phyloP scores from a whole-genome alignment of 805 yeast genomes.

The Starmerella potacharoeniae region DNA sequence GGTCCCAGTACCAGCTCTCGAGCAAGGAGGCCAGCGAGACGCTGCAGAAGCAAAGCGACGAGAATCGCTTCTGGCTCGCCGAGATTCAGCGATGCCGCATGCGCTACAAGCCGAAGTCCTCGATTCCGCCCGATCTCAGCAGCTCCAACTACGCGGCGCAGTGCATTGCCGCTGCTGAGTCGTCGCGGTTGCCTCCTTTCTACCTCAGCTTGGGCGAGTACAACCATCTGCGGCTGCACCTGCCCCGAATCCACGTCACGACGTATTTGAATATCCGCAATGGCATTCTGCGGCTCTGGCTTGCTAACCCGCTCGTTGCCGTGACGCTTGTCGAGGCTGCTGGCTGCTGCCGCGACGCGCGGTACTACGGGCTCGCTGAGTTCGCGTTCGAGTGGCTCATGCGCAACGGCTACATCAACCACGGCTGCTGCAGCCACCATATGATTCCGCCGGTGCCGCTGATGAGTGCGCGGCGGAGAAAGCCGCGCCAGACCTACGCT shows the following conservation, averaged over 20 bases:
- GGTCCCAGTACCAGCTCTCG: background rate
- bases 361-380: slow-evolving; percentile 33
- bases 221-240: slow-evolving; percentile 26
- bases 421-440: slow-evolving; percentile 28
- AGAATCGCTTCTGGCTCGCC: background rate
- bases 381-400: slow-evolving; percentile 35
- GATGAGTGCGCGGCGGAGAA: slow-evolving; percentile 18
- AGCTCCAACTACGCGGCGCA: slow-evolving; percentile 30
- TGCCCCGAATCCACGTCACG: slow-evolving; percentile 32
- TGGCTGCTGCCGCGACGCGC: slow-evolving; percentile 33
- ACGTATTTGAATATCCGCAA: slow-evolving; percentile 35
- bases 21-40: background rate
- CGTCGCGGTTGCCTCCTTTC: slow-evolving; percentile 33
- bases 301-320: slow-evolving; percentile 33
- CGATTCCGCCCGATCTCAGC: slow-evolving; percentile 32
- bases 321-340: slow-evolving; percentile 35
- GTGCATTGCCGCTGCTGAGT: slow-evolving; percentile 33
- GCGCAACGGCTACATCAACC: slow-evolving; percentile 35
- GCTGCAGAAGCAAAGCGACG: background rate
- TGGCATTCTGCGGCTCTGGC: slow-evolving; percentile 34
- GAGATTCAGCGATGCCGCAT: slow-evolving; percentile 7
- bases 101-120: slow-evolving; percentile 30
- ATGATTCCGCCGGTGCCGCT: slow-evolving; percentile 14
- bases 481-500: slow-evolving; percentile 40
- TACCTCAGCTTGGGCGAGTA: slow-evolving; percentile 30